These are phyloP conservation scores for Amylostereum areolatum DNA, from an alignment of 1,284 basidiomycete genomes.

Conservation along the genomic window DNA sequence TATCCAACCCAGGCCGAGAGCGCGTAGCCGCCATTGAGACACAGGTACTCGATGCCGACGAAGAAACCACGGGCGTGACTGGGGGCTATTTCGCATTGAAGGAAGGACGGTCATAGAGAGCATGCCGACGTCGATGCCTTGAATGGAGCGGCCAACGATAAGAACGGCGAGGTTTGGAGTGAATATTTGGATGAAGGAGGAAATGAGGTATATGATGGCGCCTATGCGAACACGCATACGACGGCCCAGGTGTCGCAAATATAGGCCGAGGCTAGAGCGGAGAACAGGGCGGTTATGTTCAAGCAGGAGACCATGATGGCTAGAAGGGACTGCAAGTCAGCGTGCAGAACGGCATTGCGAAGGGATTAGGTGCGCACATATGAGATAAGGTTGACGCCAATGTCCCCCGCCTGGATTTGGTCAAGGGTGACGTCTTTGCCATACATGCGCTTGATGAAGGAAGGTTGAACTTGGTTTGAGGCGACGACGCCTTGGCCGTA, in stretches of 20 bases:
- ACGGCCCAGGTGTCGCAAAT: constrained; percentile 42
- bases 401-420: constrained; percentile 35
- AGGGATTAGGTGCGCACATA: constrained; percentile 27
- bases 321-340: constrained; percentile 16
- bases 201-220: constrained; percentile 40
- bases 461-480: constrained; percentile 44
- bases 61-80: constrained; percentile 45
- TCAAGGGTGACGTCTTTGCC: constrained; percentile 33
- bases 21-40: constrained; percentile 44
- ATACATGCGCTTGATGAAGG: constrained; percentile 44
- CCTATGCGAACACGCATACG: constrained; percentile 44
- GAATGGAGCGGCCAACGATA: constrained; percentile 41
- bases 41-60: constrained; percentile 47
- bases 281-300: constrained; percentile 43
- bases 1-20: constrained; percentile 48
- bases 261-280: constrained; percentile 41
- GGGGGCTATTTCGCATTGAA: constrained; percentile 52
- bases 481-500: constrained; percentile 51
- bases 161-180: constrained; percentile 36
- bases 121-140: constrained; percentile 42
- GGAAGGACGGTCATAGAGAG: constrained; percentile 50
- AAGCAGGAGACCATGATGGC: constrained; percentile 47
- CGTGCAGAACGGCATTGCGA: neutral
- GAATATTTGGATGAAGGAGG: constrained; percentile 40
- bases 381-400: constrained; percentile 39